These are phyloP conservation scores for Arabidopsis lyrata DNA, from an alignment of 441 rosid species.

Conservation along the genomic window DNA sequence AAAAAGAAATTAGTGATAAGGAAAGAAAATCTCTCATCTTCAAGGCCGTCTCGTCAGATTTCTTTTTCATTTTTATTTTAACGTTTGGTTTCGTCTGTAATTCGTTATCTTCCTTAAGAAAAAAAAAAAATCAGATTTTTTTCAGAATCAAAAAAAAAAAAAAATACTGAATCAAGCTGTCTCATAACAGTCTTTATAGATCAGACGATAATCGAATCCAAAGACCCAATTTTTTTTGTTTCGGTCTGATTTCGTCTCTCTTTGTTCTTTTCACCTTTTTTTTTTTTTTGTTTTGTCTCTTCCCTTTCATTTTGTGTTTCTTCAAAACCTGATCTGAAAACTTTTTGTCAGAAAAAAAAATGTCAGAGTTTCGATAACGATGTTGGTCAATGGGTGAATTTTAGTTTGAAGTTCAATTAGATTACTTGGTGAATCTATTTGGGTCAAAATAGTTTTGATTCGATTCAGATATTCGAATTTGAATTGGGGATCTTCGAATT, in stretches of 20 bases:
- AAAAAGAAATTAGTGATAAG: constrained; percentile 40
- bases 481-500: too few species aligned
- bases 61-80: constrained; percentile 14
- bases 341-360: constrained; percentile 22
- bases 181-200: constrained; percentile 16
- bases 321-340: constrained; percentile 38
- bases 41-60: constrained; percentile 40
- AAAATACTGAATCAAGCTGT: constrained; percentile 36
- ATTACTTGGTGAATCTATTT: constrained; percentile 29
- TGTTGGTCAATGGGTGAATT: constrained; percentile 26
- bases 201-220: constrained; percentile 32
- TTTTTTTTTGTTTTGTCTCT: neutral
- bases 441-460: constrained; percentile 26
- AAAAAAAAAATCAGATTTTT: neutral
- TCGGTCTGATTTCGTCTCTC: constrained; percentile 10
- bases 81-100: constrained; percentile 38
- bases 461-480: neutral
- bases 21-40: constrained; percentile 16
- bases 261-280: constrained; percentile 21
- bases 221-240: constrained; percentile 6
- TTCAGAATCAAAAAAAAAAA: neutral
- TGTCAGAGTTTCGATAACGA: constrained; percentile 25
- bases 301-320: constrained; percentile 18
- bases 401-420: constrained; percentile 30
- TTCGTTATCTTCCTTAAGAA: constrained; percentile 30